phyloP scores from a whole-genome alignment of 208 protist genomes.

The Wallacemonas sp. region DNA sequence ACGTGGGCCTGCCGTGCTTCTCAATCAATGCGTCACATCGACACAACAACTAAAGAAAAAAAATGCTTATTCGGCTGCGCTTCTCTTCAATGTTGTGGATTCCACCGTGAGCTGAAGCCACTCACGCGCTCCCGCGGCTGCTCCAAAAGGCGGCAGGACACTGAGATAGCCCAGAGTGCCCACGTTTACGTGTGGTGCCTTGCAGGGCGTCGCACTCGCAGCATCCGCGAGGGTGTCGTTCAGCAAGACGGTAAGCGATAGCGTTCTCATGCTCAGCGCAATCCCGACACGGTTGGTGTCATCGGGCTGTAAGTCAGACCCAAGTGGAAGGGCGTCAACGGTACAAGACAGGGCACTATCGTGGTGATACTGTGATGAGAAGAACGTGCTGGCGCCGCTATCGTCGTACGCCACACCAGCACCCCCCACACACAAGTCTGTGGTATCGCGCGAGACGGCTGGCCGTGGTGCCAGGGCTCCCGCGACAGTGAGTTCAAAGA shows the following conservation, averaged over 20 bases:
- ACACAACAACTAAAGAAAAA: background rate
- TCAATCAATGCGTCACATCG: background rate
- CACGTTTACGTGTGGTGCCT: background rate
- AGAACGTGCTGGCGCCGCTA: conserved; percentile 3
- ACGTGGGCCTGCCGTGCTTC: background rate
- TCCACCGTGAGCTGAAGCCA: conserved; percentile 13
- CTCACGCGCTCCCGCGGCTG: background rate
- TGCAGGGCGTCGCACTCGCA: background rate
- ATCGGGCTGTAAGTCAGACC: too few species aligned
- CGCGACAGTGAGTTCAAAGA: background rate
- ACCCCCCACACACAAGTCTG: background rate
- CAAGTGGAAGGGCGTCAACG: too few species aligned
- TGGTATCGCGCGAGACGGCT: background rate
- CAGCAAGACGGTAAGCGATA: background rate
- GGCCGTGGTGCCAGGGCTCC: background rate
- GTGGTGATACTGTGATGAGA: conserved; percentile 3
- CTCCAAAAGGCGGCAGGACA: background rate
- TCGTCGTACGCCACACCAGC: background rate
- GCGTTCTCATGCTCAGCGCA: conserved; percentile 12
- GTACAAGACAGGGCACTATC: too few species aligned
- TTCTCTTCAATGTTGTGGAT: background rate
- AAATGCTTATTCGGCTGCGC: background rate
- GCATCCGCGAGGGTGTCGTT: background rate
- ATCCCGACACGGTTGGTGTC: background rate
- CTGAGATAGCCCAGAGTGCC: conserved; percentile 3